These are phyloP conservation scores for Saccharomycopsis hybrid DNA, from an alignment of 1,139 yeast species.

Conservation along the genomic window DNA sequence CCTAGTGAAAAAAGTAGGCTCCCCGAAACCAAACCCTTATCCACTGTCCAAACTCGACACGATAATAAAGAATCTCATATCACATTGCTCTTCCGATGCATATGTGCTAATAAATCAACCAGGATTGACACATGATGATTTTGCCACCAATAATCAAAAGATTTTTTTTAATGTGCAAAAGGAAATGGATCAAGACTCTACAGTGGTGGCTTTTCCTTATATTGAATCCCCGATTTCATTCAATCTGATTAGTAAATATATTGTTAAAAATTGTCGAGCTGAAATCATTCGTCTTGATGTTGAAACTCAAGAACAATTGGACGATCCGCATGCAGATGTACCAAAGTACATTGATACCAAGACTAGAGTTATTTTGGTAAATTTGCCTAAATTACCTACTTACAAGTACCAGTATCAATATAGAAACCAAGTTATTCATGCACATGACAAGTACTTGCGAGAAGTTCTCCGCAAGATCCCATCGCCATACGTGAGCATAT, in stretches of 20 bases:
- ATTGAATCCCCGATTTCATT: constrained; percentile 41
- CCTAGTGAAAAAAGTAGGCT: constrained; percentile 30
- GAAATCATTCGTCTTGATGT: constrained; percentile 31
- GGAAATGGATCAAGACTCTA: constrained; percentile 53
- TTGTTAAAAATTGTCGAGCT: constrained; percentile 27
- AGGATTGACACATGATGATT: constrained; percentile 55
- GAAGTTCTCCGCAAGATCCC: constrained; percentile 55
- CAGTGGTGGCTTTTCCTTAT: constrained; percentile 56
- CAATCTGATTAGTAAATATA: constrained; percentile 36
- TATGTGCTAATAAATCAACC: constrained; percentile 67
- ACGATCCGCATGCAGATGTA: constrained; percentile 32
- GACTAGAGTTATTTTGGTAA: constrained; percentile 52
- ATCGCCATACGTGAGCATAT: constrained; percentile 52
- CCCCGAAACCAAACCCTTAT: constrained; percentile 30
- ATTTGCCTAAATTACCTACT: constrained; percentile 44
- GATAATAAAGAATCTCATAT: constrained; percentile 43
- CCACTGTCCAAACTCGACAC: constrained; percentile 38
- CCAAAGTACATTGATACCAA: constrained; percentile 52
- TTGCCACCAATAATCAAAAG: constrained; percentile 34
- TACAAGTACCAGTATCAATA: constrained; percentile 25
- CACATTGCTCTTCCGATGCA: constrained; percentile 64
- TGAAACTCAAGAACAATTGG: constrained; percentile 37
- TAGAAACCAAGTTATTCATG: constrained; percentile 30
- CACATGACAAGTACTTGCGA: constrained; percentile 47
- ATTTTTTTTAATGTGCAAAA: constrained; percentile 50